Conservation (phyloP, 1,139 yeast species). For the Diutina sp. region DNA sequence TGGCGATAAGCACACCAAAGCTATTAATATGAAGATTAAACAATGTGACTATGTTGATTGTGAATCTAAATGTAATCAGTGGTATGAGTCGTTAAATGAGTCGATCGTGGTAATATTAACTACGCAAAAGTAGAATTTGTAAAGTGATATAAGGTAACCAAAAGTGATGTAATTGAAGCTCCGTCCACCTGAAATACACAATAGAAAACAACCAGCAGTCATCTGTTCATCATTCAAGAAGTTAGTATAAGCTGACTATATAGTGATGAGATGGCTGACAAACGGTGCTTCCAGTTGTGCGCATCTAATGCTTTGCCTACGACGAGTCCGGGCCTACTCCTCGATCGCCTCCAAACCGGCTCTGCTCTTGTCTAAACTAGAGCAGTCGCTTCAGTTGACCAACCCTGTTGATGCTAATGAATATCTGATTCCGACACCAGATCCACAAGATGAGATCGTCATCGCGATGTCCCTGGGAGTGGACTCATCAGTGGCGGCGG, state of each 20-base stretch:
- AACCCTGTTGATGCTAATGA: neutral
- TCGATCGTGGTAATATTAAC: no score
- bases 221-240: no score
- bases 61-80: no score
- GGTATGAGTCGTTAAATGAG: no score
- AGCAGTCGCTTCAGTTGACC: neutral
- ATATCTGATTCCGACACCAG: conserved; percentile 30
- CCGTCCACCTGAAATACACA: no score
- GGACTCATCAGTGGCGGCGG: conserved; percentile 86
- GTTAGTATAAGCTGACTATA: no score
- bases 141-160: no score
- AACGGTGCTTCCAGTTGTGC: neutral
- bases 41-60: no score
- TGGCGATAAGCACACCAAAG: neutral
- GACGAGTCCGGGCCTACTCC: neutral
- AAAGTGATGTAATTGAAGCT: no score
- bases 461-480: conserved; percentile 97
- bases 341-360: neutral
- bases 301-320: neutral
- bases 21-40: no score
- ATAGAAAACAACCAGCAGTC: no score
- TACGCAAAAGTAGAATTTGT: no score
- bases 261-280: neutral
- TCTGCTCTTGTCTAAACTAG: neutral
- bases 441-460: conserved; percentile 42